Conservation (phyloP, 2,329 filamentous ascomycete species). For the Tolypocladium ovalisporum region DNA sequence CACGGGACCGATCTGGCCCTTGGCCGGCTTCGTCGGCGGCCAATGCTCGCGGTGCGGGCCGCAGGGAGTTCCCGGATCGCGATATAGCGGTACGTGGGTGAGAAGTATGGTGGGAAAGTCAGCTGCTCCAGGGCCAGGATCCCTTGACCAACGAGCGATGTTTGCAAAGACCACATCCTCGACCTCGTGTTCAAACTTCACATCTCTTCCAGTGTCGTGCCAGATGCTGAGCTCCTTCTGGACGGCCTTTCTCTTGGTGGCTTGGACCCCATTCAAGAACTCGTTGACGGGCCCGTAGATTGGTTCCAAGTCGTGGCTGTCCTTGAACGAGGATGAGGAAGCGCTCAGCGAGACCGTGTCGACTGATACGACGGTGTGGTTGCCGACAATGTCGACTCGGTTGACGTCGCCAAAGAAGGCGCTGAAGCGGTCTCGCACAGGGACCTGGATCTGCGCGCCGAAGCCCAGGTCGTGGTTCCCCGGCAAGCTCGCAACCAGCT, state of each 20-base stretch:
- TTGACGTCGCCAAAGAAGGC: constrained; percentile 89
- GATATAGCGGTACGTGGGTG: constrained; percentile 83
- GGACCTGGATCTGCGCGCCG: constrained; percentile 68
- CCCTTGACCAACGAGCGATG: constrained; percentile 15
- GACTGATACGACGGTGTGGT: constrained; percentile 89
- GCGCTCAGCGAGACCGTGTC: constrained; percentile 85
- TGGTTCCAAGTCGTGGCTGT: constrained; percentile 38
- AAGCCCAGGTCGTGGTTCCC: constrained; percentile 96
- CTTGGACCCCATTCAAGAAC: constrained; percentile 60
- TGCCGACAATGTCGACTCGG: constrained; percentile 80
- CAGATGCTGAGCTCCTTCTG: constrained; percentile 57
- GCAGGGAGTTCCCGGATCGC: constrained; percentile 72
- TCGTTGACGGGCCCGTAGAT: constrained; percentile 69
- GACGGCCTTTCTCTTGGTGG: constrained; percentile 55
- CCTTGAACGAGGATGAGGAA: constrained; percentile 38
- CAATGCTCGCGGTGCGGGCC: constrained; percentile 77
- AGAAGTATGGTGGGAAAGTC: constrained; percentile 82
- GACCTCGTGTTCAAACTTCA: constrained; percentile 46
- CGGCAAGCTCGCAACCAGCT: constrained; percentile 74
- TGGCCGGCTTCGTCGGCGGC: constrained; percentile 55
- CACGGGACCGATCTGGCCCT: constrained; percentile 42
- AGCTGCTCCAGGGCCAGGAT: constrained; percentile 31
- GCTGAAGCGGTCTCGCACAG: constrained; percentile 74
- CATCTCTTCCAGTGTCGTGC: constrained; percentile 46
- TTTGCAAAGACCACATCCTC: constrained; percentile 44